Conservation (phyloP, 495 filamentous ascomycete genomes). For the Podospora fimiseda region DNA sequence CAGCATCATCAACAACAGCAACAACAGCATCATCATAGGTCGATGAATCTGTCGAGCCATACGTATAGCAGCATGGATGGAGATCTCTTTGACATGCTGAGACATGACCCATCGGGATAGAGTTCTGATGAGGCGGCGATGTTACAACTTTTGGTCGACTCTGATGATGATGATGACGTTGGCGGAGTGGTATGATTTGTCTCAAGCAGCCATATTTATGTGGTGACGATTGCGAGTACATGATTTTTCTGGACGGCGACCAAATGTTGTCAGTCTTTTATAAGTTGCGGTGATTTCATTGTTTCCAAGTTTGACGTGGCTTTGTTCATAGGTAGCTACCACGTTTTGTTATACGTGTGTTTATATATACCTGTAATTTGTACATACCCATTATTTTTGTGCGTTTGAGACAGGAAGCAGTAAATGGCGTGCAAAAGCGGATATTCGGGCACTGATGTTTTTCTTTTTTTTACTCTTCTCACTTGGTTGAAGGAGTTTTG, state of each 20-base stretch:
- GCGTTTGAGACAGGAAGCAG: too few species aligned
- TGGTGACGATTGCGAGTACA: background rate
- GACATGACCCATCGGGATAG: conserved; percentile 9
- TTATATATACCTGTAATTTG: too few species aligned
- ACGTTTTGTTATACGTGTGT: too few species aligned
- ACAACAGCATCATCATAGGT: conserved; percentile 19
- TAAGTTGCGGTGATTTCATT: too few species aligned
- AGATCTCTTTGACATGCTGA: conserved; percentile 22
- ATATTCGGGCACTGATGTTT: too few species aligned
- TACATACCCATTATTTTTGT: too few species aligned
- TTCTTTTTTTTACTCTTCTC: too few species aligned
- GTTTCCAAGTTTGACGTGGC: too few species aligned
- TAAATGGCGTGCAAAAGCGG: too few species aligned
- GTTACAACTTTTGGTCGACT: background rate
- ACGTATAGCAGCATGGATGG: conserved; percentile 27
- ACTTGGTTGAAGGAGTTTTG: too few species aligned
- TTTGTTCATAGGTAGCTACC: too few species aligned
- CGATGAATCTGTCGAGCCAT: conserved; percentile 27
- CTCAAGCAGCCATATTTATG: background rate
- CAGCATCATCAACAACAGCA: conserved; percentile 1
- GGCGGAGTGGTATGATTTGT: background rate
- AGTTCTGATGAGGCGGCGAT: background rate
- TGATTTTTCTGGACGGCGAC: background rate
- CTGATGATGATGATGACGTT: background rate
- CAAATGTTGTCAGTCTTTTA: too few species aligned